Evolutionary conservation across 1,284 basidiomycete genomes (phyloP), one percentile per base, ranked within the genome.

Genomic region (Peniophora sp.): DNA sequence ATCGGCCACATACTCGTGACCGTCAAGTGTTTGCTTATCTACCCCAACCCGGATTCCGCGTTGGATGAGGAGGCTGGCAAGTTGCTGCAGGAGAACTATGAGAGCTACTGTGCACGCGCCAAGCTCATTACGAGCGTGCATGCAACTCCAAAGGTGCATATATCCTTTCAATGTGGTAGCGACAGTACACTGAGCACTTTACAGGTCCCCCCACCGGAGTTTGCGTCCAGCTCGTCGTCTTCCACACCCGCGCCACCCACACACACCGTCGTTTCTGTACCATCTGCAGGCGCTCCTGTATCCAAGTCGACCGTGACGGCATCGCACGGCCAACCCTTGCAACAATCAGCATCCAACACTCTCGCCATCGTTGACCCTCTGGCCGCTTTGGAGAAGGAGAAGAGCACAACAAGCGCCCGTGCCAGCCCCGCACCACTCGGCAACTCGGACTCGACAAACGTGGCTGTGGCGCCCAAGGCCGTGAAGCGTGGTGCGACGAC

Each of bases 51-150:
- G 17, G 95, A 97, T 66, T 93, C 90, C 14, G 94, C 95, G 0
- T 73, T 98, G 50, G 92, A 97, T 65, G 93, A 97, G 64, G 92
- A 96, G 66, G 92, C 94, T 0, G 92, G 92, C 16, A 94, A 93
- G 65, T 75, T 96, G 51, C 69, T 97, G 47, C 73, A 95, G 47
- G 94, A 96, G 64, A 85, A 93, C 61, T 94, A 94, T 65, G 80
- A 86, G 43, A 87, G 81, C 59, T 96, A 93, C 61, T 91, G 82
- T 66, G 79, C 83, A 50, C 79, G 89, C 45, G 90, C 90, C 16
- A 81, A 76, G 62, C 72, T 93, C 38, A 89, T 92, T 59, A 92
- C 89, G n/a, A 82, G 79, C 56, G 85, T 94, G 12, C 91, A 93
- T 63, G 90, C 90, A 22, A 85, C 79, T n/a, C 83, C 85, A 19